A percentile compares a stretch with the other conserved stretches of the same genome.
Conservation (phyloP, 176 grass and related monocot species). For the Echinochloa phyllopogon region DNA sequence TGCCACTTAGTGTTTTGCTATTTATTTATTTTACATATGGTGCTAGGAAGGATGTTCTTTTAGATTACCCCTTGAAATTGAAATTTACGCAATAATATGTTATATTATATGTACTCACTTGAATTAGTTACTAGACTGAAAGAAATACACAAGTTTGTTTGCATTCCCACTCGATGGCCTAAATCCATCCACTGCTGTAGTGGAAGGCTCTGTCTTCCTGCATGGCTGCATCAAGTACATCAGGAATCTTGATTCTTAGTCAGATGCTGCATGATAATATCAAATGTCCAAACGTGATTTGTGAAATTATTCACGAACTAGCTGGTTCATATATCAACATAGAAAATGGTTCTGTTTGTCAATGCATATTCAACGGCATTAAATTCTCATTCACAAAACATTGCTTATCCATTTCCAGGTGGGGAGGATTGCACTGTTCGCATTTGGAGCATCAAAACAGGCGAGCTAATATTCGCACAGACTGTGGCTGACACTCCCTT, state of each 20-base stretch:
- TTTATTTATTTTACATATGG: constrained; percentile 8
- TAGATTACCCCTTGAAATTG: constrained; percentile 3
- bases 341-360: background rate
- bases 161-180: background rate
- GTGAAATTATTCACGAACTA: background rate
- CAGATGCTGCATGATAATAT: constrained; percentile 23
- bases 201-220: constrained; percentile 3
- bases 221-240: background rate
- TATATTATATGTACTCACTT: background rate
- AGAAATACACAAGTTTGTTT: background rate
- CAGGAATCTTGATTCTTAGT: constrained; percentile 12
- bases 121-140: background rate
- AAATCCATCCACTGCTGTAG: constrained; percentile 10
- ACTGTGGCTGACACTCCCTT: constrained; percentile 44
- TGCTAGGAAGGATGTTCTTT: constrained; percentile 1
- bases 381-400: constrained; percentile 24
- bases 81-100: background rate
- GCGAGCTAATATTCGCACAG: constrained; percentile 78
- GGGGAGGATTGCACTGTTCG: constrained; percentile 75
- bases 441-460: constrained; percentile 84
- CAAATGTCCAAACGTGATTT: background rate
- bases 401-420: constrained; percentile 56
- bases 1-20: background rate
- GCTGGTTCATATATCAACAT: constrained; percentile 2
- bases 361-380: constrained; percentile 15